Evolutionary conservation across 306 rosid genomes (phyloP).

Genomic region (Heteromeles arbutifolia): DNA sequence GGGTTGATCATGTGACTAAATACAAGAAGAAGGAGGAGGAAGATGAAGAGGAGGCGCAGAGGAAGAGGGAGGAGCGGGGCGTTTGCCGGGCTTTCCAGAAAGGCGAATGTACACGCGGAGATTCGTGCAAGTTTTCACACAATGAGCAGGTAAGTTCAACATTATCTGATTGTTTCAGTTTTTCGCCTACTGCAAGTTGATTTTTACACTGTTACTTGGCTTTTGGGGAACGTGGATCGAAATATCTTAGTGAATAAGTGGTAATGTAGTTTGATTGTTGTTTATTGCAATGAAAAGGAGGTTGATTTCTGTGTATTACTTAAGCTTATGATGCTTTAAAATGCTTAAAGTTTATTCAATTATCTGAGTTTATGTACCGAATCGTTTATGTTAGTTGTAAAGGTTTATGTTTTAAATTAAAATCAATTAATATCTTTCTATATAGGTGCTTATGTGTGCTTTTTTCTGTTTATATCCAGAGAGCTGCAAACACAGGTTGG

Average conservation of each 20-base stretch:
- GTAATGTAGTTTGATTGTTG: not conserved
- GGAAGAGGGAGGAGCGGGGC: slow-evolving; percentile 85
- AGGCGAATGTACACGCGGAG: slow-evolving; percentile 93
- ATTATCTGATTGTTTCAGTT: not conserved
- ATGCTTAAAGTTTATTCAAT: not conserved
- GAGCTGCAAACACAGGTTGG: slow-evolving; percentile 98
- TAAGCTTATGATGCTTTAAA: not conserved
- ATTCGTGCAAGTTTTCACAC: slow-evolving; percentile 82
- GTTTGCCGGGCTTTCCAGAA: slow-evolving; percentile 92
- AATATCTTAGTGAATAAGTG: not conserved
- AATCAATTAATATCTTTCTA: not conserved
- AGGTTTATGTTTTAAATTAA: not conserved
- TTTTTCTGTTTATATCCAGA: slow-evolving; percentile 36
- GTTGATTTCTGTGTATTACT: not conserved
- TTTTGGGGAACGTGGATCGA: not conserved
- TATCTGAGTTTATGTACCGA: not conserved
- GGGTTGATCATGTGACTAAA: slow-evolving; percentile 82
- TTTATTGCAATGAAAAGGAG: not conserved
- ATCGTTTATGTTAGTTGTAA: not conserved
- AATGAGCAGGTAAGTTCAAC: slow-evolving; percentile 60
- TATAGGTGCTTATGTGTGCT: slow-evolving; percentile 11
- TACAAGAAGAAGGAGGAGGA: slow-evolving; percentile 93
- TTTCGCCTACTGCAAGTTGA: not conserved
- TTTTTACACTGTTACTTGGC: not conserved
- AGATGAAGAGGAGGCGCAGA: slow-evolving; percentile 73